These are phyloP conservation scores for Brasenia schreberi DNA, from an alignment of 164 flowering plant genomes.

Conservation along the genomic window DNA sequence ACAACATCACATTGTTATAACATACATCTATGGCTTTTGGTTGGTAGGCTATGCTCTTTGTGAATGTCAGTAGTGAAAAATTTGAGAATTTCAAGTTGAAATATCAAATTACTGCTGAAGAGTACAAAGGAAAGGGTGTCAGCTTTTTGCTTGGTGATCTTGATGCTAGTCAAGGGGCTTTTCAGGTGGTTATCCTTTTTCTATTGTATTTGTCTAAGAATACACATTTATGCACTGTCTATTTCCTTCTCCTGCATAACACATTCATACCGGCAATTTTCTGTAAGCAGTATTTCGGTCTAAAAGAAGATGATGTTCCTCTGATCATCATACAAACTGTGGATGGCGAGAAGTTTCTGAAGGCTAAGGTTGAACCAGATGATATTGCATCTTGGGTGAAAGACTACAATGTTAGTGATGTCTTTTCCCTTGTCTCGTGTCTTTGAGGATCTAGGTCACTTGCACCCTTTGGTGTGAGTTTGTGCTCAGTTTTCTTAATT, in stretches of 20 bases:
- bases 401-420: slow-evolving; percentile 50
- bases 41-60: slow-evolving; percentile 62
- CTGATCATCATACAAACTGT: slow-evolving; percentile 48
- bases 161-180: slow-evolving; percentile 60
- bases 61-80: slow-evolving; percentile 40
- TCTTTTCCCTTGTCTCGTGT: neutral
- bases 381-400: slow-evolving; percentile 74
- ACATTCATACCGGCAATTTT: neutral
- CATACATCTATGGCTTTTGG: no score
- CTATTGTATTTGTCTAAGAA: no score
- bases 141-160: slow-evolving; percentile 72
- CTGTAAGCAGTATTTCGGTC: slow-evolving; percentile 66
- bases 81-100: slow-evolving; percentile 44
- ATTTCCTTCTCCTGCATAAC: neutral
- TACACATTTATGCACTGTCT: no score
- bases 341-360: slow-evolving; percentile 56
- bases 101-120: slow-evolving; percentile 46
- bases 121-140: slow-evolving; percentile 40
- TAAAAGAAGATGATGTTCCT: slow-evolving; percentile 62
- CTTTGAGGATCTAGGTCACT: no score
- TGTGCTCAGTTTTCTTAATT: neutral
- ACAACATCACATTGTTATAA: no score
- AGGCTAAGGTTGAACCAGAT: slow-evolving; percentile 48
- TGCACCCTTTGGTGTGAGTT: neutral
- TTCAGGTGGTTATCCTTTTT: slow-evolving; percentile 36